A percentile compares a stretch with the other conserved stretches of the same genome.
phyloP scores from a whole-genome alignment of 2,329 filamentous ascomycete genomes.

The Alternaria atra region DNA sequence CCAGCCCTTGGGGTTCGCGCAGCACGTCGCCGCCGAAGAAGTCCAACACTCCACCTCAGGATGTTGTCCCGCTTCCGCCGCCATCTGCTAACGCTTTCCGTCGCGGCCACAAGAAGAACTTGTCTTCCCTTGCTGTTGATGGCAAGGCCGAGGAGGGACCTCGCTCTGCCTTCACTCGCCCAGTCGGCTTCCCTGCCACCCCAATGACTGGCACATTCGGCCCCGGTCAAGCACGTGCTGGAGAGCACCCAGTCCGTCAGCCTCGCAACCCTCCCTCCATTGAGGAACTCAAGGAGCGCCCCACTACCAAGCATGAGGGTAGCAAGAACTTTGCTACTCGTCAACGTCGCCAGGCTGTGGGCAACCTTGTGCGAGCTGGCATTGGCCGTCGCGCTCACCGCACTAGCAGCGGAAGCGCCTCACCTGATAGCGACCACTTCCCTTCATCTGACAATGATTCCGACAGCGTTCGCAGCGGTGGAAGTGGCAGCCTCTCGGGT shows the following conservation, averaged over 20 bases:
- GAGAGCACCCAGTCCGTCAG: conserved; percentile 93
- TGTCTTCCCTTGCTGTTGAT: conserved; percentile 72
- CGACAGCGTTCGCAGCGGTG: conserved; percentile 63
- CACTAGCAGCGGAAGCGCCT: conserved; percentile 78
- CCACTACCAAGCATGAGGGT: conserved; percentile 90
- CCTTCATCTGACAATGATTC: conserved; percentile 73
- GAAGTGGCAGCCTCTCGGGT: conserved; percentile 82
- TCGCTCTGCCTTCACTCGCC: conserved; percentile 70
- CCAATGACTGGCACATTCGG: conserved; percentile 87
- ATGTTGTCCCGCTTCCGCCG: conserved; percentile 78
- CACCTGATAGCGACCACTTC: conserved; percentile 86
- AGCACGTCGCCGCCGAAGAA: conserved; percentile 71
- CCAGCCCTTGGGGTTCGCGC: conserved; percentile 63
- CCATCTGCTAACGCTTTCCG: conserved; percentile 93
- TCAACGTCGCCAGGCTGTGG: conserved; percentile 88
- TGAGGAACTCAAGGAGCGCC: conserved; percentile 88
- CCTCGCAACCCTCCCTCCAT: conserved; percentile 90
- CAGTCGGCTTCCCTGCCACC: conserved; percentile 75
- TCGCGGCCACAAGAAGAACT: conserved; percentile 87
- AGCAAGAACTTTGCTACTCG: conserved; percentile 97
- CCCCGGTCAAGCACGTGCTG: conserved; percentile 89
- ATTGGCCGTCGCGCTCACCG: conserved; percentile 80
- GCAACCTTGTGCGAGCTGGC: conserved; percentile 90
- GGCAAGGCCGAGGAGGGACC: conserved; percentile 70
- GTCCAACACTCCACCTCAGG: conserved; percentile 73